Conservation (phyloP, 1,139 yeast genomes). For the Taiozyma onychis region DNA sequence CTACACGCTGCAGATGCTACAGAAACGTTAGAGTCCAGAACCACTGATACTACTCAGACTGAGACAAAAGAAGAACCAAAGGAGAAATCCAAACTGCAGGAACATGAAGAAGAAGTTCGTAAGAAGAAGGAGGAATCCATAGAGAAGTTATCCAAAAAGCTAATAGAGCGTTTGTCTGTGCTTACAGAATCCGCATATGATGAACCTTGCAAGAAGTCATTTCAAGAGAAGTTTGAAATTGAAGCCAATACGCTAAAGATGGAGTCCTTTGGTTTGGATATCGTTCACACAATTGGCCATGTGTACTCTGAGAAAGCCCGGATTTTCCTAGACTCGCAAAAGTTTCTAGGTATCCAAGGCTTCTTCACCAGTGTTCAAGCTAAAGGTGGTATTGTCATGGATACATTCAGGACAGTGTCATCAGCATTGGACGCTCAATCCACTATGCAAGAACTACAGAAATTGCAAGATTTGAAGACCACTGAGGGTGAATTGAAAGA, state of each 20-base stretch:
- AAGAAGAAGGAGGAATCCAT: slow-evolving; percentile 69
- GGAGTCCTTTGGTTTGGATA: slow-evolving; percentile 92
- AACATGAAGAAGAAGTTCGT: slow-evolving; percentile 74
- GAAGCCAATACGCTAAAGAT: slow-evolving; percentile 87
- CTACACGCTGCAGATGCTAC: slow-evolving; percentile 1
- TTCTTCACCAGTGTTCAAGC: slow-evolving; percentile 81
- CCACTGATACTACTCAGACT: slow-evolving; percentile 4
- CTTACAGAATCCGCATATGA: slow-evolving; percentile 82
- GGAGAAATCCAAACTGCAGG: slow-evolving; percentile 53
- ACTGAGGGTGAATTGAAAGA: slow-evolving; percentile 29
- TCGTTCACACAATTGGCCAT: slow-evolving; percentile 79
- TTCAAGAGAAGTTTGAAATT: slow-evolving; percentile 61
- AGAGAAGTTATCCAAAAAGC: slow-evolving; percentile 54
- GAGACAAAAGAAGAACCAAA: slow-evolving; percentile 23
- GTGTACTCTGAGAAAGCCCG: slow-evolving; percentile 67
- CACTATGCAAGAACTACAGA: slow-evolving; percentile 78
- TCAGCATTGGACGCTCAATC: slow-evolving; percentile 87
- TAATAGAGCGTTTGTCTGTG: slow-evolving; percentile 62
- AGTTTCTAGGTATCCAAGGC: slow-evolving; percentile 78
- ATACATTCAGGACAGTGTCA: slow-evolving; percentile 79
- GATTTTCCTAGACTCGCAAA: slow-evolving; percentile 59
- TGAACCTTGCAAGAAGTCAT: slow-evolving; percentile 61
- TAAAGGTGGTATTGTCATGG: slow-evolving; percentile 80
- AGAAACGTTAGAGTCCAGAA: slow-evolving; percentile 15
- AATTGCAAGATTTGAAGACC: slow-evolving; percentile 56